phyloP scores from a whole-genome alignment of 305 asterid genomes.

The Ajuga reptans region DNA sequence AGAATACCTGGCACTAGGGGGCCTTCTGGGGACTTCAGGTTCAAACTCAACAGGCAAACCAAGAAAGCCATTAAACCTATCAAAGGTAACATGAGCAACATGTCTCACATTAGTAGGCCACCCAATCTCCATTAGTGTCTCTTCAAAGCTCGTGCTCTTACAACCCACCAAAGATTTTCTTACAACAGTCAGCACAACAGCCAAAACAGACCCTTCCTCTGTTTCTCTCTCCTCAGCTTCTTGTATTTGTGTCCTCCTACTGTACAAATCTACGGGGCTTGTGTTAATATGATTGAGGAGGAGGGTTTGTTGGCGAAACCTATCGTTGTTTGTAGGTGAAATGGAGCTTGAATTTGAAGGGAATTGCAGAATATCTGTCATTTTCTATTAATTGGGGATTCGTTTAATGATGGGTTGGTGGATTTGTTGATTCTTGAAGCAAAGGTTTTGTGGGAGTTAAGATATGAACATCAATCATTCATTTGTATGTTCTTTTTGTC shows the following conservation, averaged over 20 bases:
- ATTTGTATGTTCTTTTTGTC: not conserved
- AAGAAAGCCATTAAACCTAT: constrained; percentile 82
- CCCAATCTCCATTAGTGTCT: constrained; percentile 62
- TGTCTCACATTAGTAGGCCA: constrained; percentile 82
- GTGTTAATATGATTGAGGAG: constrained; percentile 31
- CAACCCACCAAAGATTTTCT: constrained; percentile 56
- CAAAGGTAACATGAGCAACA: constrained; percentile 92
- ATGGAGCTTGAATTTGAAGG: constrained; percentile 46
- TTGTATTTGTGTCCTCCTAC: constrained; percentile 30
- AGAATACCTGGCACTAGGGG: constrained; percentile 86
- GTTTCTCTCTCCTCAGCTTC: constrained; percentile 21
- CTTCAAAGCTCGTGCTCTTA: constrained; percentile 34
- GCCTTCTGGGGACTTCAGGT: constrained; percentile 76
- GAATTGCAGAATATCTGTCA: constrained; percentile 39
- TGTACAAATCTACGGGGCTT: constrained; percentile 43
- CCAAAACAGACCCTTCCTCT: constrained; percentile 29
- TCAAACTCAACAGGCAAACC: constrained; percentile 93
- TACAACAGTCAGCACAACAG: constrained; percentile 32
- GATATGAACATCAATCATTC: constrained; percentile 23
- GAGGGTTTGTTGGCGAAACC: constrained; percentile 41
- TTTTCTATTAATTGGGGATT: constrained; percentile 2
- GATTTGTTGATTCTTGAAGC: constrained; percentile 24
- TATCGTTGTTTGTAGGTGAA: constrained; percentile 48
- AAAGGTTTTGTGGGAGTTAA: constrained; percentile 27
- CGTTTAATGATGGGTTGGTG: constrained; percentile 36